Percentiles rank a stretch among this genome's conserved stretches.
phyloP scores from a whole-genome alignment of 2,329 filamentous ascomycete species.

The Verticillium dahliae region DNA sequence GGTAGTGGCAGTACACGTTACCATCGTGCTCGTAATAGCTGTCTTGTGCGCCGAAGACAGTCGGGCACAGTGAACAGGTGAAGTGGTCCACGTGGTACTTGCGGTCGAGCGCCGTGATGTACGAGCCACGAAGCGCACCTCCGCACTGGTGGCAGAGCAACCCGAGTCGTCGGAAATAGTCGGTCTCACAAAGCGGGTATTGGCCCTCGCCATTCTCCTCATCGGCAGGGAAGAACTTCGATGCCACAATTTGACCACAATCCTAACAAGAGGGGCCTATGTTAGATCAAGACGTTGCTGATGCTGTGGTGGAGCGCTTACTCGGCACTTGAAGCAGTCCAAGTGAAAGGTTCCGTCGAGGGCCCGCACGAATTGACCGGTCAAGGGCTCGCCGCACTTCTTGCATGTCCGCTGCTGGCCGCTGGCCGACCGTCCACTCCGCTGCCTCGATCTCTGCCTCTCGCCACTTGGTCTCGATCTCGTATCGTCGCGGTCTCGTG shows the following conservation, averaged over 20 bases:
- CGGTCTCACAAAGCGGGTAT: conserved; percentile 94
- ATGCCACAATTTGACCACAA: conserved; percentile 93
- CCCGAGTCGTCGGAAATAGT: conserved; percentile 91
- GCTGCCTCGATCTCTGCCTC: conserved; percentile 49
- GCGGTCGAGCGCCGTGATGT: conserved; percentile 93
- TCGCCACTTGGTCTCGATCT: conserved; percentile 50
- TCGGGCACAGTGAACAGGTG: conserved; percentile 93
- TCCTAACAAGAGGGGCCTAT: conserved; percentile 51
- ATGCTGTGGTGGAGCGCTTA: conserved; percentile 30
- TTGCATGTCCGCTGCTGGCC: conserved; percentile 64
- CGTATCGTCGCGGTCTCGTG: conserved; percentile 30
- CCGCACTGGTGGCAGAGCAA: conserved; percentile 89
- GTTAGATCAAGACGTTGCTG: conserved; percentile 1
- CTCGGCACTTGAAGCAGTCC: conserved; percentile 95
- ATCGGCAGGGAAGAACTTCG: conserved; percentile 97
- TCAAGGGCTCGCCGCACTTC: conserved; percentile 82
- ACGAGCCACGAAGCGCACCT: conserved; percentile 87
- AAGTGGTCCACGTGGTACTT: conserved; percentile 99
- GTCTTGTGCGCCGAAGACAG: conserved; percentile 96
- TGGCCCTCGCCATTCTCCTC: conserved; percentile 79
- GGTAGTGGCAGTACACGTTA: conserved; percentile 95
- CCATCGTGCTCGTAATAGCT: conserved; percentile 98
- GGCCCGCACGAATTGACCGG: conserved; percentile 92
- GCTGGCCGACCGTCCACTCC: conserved; percentile 48
- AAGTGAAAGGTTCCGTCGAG: conserved; percentile 91